Conservation (phyloP, 306 rosid species). For the Luffa acutangula region DNA sequence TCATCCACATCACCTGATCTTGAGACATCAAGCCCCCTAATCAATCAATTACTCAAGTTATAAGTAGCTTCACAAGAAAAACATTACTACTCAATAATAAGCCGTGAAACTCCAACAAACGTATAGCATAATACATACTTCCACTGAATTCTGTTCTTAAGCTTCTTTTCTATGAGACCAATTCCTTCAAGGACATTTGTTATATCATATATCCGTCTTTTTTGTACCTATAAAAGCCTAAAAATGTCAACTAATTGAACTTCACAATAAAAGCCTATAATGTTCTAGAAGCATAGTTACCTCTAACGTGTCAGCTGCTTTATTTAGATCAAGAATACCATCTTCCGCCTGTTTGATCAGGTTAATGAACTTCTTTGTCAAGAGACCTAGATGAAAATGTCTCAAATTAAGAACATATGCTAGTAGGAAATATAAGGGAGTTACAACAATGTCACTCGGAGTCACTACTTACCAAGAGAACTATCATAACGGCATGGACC, state of each 20-base stretch:
- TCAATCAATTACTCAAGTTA: conserved; percentile 21
- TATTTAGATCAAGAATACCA: conserved; percentile 64
- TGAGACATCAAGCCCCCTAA: conserved; percentile 81
- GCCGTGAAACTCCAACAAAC: background rate
- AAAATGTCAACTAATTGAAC: conserved; percentile 16
- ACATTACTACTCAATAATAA: conserved; percentile 13
- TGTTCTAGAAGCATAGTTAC: conserved; percentile 29
- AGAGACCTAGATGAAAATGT: conserved; percentile 43
- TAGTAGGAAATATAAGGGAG: background rate
- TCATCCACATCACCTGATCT: conserved; percentile 74
- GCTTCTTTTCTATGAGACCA: conserved; percentile 97
- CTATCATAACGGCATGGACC: conserved; percentile 99
- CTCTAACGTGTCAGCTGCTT: conserved; percentile 95
- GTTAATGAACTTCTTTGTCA: conserved; percentile 89
- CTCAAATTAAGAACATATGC: conserved; percentile 3
- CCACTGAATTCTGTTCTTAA: conserved; percentile 96
- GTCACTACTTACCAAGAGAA: conserved; percentile 60
- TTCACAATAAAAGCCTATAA: conserved; percentile 16
- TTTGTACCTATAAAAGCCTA: conserved; percentile 64
- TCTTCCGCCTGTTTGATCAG: conserved; percentile 90
- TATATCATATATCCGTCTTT: conserved; percentile 95
- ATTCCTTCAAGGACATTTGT: conserved; percentile 99
- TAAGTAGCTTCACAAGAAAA: conserved; percentile 13
- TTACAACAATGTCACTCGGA: background rate
- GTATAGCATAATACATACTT: conserved; percentile 47